Evolutionary conservation across 2,329 filamentous ascomycete genomes (phyloP).

Genomic region (Huntiella moniliformis): DNA sequence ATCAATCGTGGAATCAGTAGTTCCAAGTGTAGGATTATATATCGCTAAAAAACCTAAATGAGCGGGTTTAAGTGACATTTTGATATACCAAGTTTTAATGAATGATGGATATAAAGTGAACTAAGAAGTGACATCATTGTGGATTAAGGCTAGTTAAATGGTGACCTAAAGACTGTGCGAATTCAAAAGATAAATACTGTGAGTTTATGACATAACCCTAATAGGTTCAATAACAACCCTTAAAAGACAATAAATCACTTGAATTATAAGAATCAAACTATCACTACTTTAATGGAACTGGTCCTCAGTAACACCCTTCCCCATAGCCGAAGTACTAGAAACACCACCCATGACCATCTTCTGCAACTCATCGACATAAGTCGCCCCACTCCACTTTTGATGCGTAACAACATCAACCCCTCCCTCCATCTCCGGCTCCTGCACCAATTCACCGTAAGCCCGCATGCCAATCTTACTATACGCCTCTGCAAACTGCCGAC

Average conservation of each 20-base stretch:
- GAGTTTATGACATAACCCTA: background rate
- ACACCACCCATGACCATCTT: conserved; percentile 96
- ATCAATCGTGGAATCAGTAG: conserved; percentile 37
- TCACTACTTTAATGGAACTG: conserved; percentile 50
- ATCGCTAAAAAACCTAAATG: conserved; percentile 72
- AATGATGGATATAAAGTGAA: background rate
- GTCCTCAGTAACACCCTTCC: conserved; percentile 91
- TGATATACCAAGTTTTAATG: background rate
- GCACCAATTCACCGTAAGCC: conserved; percentile 89
- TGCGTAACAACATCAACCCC: conserved; percentile 92
- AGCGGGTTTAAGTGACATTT: conserved; percentile 9
- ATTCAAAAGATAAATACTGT: background rate
- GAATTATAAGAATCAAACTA: background rate
- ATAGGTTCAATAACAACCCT: background rate
- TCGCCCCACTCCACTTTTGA: conserved; percentile 96
- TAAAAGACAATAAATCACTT: background rate
- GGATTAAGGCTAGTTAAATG: background rate
- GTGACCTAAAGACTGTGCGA: background rate
- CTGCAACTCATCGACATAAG: conserved; percentile 82
- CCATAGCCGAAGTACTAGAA: conserved; percentile 86
- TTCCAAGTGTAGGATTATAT: conserved; percentile 72
- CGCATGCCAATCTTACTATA: conserved; percentile 77
- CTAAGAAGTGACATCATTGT: conserved; percentile 5
- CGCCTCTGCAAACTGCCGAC: conserved; percentile 69
- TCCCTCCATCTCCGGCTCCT: conserved; percentile 88